A percentile compares a stretch with the other conserved stretches of the same genome.
Evolutionary conservation across 1,284 basidiomycete genomes (phyloP).

Genomic region (Microbotryum violaceum): DNA sequence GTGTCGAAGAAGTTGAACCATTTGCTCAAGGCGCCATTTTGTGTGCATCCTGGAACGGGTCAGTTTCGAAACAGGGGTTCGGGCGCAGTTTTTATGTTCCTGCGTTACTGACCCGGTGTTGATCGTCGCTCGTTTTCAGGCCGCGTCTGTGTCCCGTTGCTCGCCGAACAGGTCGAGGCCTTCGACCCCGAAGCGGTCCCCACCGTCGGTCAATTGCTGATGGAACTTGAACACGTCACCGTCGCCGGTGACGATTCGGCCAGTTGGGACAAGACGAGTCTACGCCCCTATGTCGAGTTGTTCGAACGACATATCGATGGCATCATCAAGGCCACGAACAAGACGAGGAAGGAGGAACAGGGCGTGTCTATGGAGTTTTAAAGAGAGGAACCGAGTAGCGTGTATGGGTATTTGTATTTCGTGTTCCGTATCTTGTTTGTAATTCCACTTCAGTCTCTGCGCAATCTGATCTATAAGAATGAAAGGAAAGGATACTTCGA

Average conservation of each 20-base stretch:
- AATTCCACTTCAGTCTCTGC: neutral
- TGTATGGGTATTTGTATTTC: neutral
- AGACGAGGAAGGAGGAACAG: constrained; percentile 11
- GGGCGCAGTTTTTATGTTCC: neutral
- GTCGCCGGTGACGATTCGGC: constrained; percentile 32
- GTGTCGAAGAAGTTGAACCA: constrained; percentile 97
- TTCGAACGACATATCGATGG: constrained; percentile 62
- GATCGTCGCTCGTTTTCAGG: constrained; percentile 45
- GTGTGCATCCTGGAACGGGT: constrained; percentile 86
- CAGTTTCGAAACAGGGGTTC: constrained; percentile 13
- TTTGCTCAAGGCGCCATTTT: constrained; percentile 95
- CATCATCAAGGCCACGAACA: constrained; percentile 41
- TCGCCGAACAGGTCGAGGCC: constrained; percentile 56
- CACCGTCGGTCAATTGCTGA: constrained; percentile 71
- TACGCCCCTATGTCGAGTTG: constrained; percentile 85
- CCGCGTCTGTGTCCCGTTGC: constrained; percentile 87
- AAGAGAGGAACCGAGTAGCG: neutral
- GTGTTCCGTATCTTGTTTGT: neutral
- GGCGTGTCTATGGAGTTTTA: constrained; percentile 24
- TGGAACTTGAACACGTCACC: constrained; percentile 55
- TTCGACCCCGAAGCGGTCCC: constrained; percentile 85
- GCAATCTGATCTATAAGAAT: neutral
- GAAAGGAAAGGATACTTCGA: neutral
- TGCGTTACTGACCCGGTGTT: neutral
- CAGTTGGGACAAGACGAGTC: constrained; percentile 49